A percentile compares a stretch with the other conserved stretches of the same genome.
Conservation (phyloP, 2,329 filamentous ascomycete genomes). For the Talaromyces piceae region DNA sequence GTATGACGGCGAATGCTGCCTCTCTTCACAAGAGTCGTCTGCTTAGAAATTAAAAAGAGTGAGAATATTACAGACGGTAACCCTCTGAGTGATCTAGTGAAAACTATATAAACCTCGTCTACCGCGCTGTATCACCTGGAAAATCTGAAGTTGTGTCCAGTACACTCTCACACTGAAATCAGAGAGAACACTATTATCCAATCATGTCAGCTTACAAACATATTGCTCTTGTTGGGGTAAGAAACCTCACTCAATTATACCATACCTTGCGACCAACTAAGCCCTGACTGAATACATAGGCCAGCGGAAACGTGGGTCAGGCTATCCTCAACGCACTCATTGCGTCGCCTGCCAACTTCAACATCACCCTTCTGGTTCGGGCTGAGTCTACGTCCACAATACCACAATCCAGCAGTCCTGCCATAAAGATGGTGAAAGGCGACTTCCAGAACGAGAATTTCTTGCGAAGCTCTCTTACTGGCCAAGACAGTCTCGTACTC, state of each 20-base stretch:
- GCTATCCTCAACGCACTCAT: slow-evolving; percentile 4
- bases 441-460: slow-evolving; percentile 1
- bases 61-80: too few species aligned
- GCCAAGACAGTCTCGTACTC: slow-evolving; percentile 5
- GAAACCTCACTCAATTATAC: not conserved
- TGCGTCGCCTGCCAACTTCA: slow-evolving; percentile 1
- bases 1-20: too few species aligned
- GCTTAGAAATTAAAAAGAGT: too few species aligned
- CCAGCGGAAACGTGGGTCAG: slow-evolving; percentile 4
- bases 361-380: slow-evolving; percentile 3
- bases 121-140: too few species aligned
- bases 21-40: too few species aligned
- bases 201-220: slow-evolving; percentile 5
- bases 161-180: too few species aligned
- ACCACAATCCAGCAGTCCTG: not conserved
- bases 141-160: too few species aligned
- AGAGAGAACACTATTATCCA: too few species aligned
- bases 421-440: slow-evolving; percentile 4
- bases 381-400: slow-evolving; percentile 4
- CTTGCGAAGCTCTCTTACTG: slow-evolving; percentile 1
- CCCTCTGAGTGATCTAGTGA: too few species aligned
- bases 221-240: slow-evolving; percentile 7
- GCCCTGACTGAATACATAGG: not conserved
- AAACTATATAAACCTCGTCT: too few species aligned
- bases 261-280: not conserved